Evolutionary conservation across 805 yeast genomes (phyloP), one percentile per base, ranked within the genome.

Genomic region (Yamadazyma philogaea): DNA sequence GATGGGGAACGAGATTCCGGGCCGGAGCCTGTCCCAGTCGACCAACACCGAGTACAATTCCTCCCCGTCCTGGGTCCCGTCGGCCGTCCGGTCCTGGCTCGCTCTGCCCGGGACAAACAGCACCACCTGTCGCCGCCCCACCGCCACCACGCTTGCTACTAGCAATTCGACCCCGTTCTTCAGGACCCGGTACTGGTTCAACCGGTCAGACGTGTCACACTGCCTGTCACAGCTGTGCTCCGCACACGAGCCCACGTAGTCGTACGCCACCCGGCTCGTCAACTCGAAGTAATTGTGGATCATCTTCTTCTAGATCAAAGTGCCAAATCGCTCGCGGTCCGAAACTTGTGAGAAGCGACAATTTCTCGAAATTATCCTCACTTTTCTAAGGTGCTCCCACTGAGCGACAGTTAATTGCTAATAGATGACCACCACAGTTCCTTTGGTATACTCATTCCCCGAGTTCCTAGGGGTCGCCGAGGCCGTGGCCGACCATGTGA

Each of bases 401-500:
- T 24, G 28, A 24, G 28, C 4, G 10, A 24, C 3, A 24, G 12
- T 24, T n/a, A 11, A n/a, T 24, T 24, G 28, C 28, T 24, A 24
- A 24, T 24, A 4, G 12, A 88, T 88, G 96, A 87, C 96, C 2
- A 87, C 96, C 3, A 86, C 96, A 5, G 96, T 89, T 18, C 98
- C 99, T 15, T 81, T 88, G 47, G 84, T 91, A 40, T 90, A 87
- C 74, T 87, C 96, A 39, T 91, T 93, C 61, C 93, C 89, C 34
- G 95, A 86, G 62, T 83, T 87, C 56, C 72, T 81, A 21, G 93
- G 87, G 14, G 96, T 91, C 24, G 97, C 98, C 2, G 95, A 86
- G 42, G 98, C 98, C 18, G 96, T 91, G 21, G 97, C 97, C 1
- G 96, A 93, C 64, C 96, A 90, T 63, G 84, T 91, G 37, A 80